Base-by-base conservation (phyloP, 2,329 filamentous ascomycete genomes). In the Fusarium redolens region DNA sequence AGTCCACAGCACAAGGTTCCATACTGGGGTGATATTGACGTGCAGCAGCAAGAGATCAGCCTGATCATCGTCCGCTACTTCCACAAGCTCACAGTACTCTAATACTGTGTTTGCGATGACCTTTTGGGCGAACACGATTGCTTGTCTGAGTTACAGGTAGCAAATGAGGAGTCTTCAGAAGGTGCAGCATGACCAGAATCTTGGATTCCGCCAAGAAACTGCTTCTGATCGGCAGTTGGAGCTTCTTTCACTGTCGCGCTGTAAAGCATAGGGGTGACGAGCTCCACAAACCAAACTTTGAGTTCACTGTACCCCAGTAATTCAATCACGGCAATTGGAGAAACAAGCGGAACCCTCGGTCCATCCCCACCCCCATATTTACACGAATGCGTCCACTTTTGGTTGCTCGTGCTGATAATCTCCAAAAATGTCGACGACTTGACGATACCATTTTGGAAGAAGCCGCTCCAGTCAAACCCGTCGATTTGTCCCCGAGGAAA, bases 271-370 rank as follows among this genome's bases (percentile, higher is more conserved):
- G 25, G 25, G 12, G 38, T 25, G n/a, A 35, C 12, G 22, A 33
- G 30, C 41, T 35, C 54, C 55, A 50, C 55, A 25, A 57, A 17
- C 55, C 31, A 50, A 58, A 58, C 55, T 35, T 58, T 58, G 41
- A 22, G 41, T 22, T 58, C 31, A 40, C n/a, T 40, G 12, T 54
- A 70, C 67, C 68, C 61, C 55, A 40, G 61, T 71, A 55, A 67
- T 61, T 47, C 18, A 70, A 70, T 65, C 54, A 59, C 68, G 66
- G 66, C 68, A 70, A 61, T 70, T 70, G 66, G 60, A 56, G 58
- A 69, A 69, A 60, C 33, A 43, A 55, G 66, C 67, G 65, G 66
- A 69, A 52, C 58, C 51, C 51, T 69, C 66, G 66, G 66, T 18
- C 65, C 44, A 50, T 65, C 58, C 65, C 65, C 51, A 69, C 66